phyloP scores from a whole-genome alignment of 208 protist genomes.

The Acanthamoeba sp. region DNA sequence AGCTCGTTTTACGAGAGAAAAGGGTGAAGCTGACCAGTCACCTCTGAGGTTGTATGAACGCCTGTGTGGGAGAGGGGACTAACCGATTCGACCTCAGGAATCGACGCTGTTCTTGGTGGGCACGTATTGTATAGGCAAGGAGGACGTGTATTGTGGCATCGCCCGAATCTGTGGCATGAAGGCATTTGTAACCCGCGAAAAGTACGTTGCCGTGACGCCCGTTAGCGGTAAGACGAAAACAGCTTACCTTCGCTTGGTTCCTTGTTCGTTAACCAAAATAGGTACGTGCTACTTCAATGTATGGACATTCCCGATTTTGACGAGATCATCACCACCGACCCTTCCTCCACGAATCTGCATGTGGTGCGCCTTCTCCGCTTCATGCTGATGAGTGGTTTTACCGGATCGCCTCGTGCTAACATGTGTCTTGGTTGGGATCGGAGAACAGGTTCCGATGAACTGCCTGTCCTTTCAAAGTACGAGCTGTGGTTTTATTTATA shows the following conservation, averaged over 20 bases:
- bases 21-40: neutral
- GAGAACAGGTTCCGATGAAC: constrained; percentile 23
- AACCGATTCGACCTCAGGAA: too few species aligned
- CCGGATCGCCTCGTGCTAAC: neutral
- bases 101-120: constrained; percentile 67
- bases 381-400: too few species aligned
- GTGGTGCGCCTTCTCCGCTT: constrained; percentile 2
- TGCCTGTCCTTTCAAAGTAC: constrained; percentile 43
- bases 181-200: constrained; percentile 38
- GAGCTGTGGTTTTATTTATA: too few species aligned
- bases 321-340: constrained; percentile 32
- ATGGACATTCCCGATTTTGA: constrained; percentile 41
- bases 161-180: constrained; percentile 12
- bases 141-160: constrained; percentile 64
- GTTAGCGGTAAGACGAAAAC: neutral
- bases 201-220: neutral
- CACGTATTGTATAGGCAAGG: constrained; percentile 80
- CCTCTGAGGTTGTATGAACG: too few species aligned
- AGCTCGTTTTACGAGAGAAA: constrained; percentile 21
- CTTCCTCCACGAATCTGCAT: constrained; percentile 6
- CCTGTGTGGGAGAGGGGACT: too few species aligned
- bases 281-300: constrained; percentile 36
- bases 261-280: neutral
- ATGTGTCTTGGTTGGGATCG: neutral
- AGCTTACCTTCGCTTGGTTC: too few species aligned